phyloP scores from a whole-genome alignment of 371 early-diverging fungal species.

The Mucor circinelloides region DNA sequence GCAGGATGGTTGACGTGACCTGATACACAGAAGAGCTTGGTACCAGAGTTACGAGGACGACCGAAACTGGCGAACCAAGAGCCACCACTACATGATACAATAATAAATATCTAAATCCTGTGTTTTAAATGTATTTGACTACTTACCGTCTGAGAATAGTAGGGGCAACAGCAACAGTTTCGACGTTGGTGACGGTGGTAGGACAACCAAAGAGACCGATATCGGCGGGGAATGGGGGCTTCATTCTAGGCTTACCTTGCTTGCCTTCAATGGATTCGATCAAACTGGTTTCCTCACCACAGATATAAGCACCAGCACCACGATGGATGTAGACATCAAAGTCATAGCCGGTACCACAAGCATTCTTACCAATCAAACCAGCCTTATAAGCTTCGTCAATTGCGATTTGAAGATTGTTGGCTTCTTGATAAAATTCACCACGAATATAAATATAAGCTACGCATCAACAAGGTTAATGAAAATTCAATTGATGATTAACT shows the following conservation, averaged over 20 bases:
- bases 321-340: conserved; percentile 97
- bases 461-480: background rate
- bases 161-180: conserved; percentile 97
- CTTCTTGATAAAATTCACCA: conserved; percentile 98
- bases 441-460: conserved; percentile 96
- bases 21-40: conserved; percentile 96
- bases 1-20: conserved; percentile 98
- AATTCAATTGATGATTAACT: background rate
- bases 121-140: background rate
- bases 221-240: conserved; percentile 99
- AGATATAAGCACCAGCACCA: conserved; percentile 98
- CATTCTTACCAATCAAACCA: conserved; percentile 97
- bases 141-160: conserved; percentile 85
- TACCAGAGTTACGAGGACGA: conserved; percentile 91
- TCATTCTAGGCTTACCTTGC: conserved; percentile 96
- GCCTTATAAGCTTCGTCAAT: conserved; percentile 94
- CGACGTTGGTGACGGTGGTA: conserved; percentile 97
- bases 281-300: conserved; percentile 97
- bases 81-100: conserved; percentile 65
- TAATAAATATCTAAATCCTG: background rate
- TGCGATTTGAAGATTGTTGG: conserved; percentile 91
- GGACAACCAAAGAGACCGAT: conserved; percentile 98
- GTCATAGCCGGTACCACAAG: conserved; percentile 94
- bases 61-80: conserved; percentile 95
- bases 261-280: conserved; percentile 98